Evolutionary conservation across 306 rosid genomes (phyloP).

Genomic region (Styphnolobium japonicum): DNA sequence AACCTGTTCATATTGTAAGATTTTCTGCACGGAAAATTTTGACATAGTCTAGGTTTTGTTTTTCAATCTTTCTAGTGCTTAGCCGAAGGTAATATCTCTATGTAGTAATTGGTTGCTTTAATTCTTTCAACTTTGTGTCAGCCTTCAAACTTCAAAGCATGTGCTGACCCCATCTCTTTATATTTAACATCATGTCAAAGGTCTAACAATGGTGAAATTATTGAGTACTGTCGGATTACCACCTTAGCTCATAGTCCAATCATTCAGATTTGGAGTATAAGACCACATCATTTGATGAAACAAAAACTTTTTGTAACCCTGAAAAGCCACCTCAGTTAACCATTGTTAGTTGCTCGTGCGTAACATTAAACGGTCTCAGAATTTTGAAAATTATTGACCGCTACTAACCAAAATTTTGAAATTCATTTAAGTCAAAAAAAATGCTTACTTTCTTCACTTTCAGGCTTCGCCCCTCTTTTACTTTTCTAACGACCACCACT

Average conservation of each 20-base stretch:
- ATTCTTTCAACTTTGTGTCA: not conserved
- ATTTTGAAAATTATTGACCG: too few relatives aligned
- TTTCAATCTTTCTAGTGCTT: conserved; percentile 18
- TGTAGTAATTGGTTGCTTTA: not conserved
- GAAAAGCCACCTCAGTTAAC: not conserved
- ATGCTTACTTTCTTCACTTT: too few relatives aligned
- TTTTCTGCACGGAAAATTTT: conserved; percentile 24
- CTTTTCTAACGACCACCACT: too few relatives aligned
- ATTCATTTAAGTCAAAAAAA: too few relatives aligned
- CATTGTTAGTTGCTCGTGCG: not conserved
- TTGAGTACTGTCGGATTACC: not conserved
- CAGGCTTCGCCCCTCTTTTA: too few relatives aligned
- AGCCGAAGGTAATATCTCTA: not conserved
- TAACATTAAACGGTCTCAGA: not conserved
- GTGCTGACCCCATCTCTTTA: not conserved
- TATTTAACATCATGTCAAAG: not conserved
- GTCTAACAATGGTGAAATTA: not conserved
- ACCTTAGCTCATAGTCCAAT: not conserved
- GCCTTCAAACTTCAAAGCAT: conserved; percentile 1
- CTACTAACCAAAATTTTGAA: not conserved
- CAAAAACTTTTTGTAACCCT: not conserved
- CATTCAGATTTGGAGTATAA: not conserved
- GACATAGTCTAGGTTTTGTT: not conserved
- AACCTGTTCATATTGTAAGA: conserved; percentile 24
- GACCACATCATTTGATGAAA: not conserved